phyloP scores from a whole-genome alignment of 2,329 filamentous ascomycete species.

The Penicillium sp. region DNA sequence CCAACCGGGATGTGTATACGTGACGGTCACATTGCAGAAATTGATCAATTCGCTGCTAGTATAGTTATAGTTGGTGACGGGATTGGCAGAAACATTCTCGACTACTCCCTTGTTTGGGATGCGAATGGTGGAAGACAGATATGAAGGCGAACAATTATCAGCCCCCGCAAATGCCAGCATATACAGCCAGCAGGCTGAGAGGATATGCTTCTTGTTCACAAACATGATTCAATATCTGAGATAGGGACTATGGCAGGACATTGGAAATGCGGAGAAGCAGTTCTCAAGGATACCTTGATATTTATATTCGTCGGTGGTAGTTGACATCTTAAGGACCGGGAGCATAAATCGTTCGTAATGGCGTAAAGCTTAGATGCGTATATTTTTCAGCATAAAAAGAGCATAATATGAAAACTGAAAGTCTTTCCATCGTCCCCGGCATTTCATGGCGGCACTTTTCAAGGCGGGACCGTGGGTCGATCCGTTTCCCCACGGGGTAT shows the following conservation, averaged over 20 bases:
- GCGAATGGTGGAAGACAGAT: background rate
- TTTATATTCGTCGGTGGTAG: no score
- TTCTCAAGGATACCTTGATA: background rate
- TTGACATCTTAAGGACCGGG: no score
- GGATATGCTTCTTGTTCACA: background rate
- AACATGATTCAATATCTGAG: background rate
- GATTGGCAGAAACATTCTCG: background rate
- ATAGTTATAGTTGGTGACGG: background rate
- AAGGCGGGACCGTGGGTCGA: background rate
- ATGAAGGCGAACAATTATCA: background rate
- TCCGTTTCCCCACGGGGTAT: background rate
- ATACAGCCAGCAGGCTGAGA: background rate
- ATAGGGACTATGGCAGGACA: background rate
- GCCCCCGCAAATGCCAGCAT: background rate
- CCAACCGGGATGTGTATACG: slow-evolving; percentile 36
- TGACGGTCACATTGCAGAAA: slow-evolving; percentile 39
- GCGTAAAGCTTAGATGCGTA: no score
- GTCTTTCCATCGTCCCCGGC: background rate
- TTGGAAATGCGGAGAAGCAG: background rate
- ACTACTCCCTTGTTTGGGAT: background rate
- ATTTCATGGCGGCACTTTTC: background rate
- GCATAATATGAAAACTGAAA: no score
- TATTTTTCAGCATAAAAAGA: no score
- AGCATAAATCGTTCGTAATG: no score
- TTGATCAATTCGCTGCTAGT: background rate